Evolutionary conservation across 257 asterid species (phyloP).

Genomic region (Nemophila menziesii): DNA sequence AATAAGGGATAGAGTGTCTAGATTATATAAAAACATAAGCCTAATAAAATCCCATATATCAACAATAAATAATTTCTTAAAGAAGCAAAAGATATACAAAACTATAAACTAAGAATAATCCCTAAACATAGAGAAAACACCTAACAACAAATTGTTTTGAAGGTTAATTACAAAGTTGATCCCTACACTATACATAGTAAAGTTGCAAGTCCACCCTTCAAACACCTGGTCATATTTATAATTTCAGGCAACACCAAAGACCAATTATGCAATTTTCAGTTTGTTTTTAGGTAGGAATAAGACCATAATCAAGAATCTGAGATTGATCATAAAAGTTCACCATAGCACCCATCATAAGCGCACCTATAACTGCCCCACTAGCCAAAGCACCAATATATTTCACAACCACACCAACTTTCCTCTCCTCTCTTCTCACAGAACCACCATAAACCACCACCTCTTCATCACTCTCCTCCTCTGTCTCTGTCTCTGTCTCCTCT

Average conservation of each 20-base stretch:
- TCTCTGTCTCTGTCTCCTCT: background rate
- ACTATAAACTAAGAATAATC: background rate
- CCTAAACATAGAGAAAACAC: background rate
- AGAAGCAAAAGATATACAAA: too few relatives aligned
- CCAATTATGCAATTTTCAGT: background rate
- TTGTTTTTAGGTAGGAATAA: constrained; percentile 13
- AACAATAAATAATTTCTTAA: background rate
- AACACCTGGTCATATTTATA: too few relatives aligned
- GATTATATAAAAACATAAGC: too few relatives aligned
- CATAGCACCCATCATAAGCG: constrained; percentile 9
- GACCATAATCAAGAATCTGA: background rate
- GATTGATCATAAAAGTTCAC: constrained; percentile 6
- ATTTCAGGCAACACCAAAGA: too few relatives aligned
- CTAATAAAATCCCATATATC: background rate
- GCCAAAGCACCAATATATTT: constrained; percentile 6
- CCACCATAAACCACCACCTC: background rate
- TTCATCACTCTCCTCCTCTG: background rate
- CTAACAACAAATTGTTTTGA: too few relatives aligned
- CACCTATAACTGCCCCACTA: constrained; percentile 13
- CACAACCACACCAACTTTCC: background rate
- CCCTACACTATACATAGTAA: too few relatives aligned
- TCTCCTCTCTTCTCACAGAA: background rate
- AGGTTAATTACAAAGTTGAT: too few relatives aligned
- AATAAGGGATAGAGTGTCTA: too few relatives aligned
- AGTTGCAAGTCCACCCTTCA: too few relatives aligned